Evolutionary conservation across 257 asterid genomes (phyloP).

Genomic region (Orobanche coerulescens): DNA sequence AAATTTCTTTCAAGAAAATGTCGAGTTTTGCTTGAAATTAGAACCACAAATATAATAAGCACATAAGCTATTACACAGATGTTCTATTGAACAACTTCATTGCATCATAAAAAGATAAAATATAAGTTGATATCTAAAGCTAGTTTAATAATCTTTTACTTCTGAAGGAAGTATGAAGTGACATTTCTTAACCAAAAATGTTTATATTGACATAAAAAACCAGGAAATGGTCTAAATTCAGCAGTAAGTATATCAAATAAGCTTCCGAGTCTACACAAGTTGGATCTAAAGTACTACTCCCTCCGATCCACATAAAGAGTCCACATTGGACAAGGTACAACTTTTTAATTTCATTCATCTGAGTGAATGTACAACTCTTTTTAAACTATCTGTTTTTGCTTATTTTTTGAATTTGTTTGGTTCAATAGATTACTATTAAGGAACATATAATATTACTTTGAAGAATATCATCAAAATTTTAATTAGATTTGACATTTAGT

Average conservation of each 20-base stretch:
- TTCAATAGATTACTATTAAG: no score
- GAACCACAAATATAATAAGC: neutral
- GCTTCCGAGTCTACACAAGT: neutral
- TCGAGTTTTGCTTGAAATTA: neutral
- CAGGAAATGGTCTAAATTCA: neutral
- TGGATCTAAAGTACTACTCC: neutral
- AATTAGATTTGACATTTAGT: no score
- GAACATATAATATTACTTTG: no score
- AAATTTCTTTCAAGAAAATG: neutral
- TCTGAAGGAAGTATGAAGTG: neutral
- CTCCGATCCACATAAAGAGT: no score
- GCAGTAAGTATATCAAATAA: neutral
- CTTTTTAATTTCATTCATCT: no score
- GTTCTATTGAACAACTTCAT: neutral
- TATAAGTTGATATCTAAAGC: neutral
- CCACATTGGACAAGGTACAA: no score
- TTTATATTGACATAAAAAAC: neutral
- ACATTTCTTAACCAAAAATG: neutral
- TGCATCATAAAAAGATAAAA: neutral
- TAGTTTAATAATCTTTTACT: neutral
- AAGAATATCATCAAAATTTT: no score
- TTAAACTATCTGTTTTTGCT: no score
- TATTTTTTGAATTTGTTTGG: no score
- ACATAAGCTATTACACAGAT: neutral
- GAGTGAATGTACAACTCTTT: no score